Evolutionary conservation across 495 filamentous ascomycete species (phyloP), one percentile per base, ranked within the genome.

Genomic region (Neurospora sublineolata): DNA sequence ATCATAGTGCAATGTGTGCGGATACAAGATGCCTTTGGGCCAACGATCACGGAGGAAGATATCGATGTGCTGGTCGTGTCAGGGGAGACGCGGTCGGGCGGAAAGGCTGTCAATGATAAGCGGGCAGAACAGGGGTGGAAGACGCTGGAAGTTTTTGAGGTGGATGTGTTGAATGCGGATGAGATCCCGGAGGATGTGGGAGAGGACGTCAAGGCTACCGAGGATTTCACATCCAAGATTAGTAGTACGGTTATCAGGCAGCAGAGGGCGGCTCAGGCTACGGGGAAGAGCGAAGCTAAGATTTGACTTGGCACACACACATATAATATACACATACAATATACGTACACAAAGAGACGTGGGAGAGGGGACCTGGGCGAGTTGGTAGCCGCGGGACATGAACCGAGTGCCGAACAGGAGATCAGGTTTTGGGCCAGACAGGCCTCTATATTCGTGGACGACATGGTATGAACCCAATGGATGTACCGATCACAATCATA

Each of bases 21-120:
- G 79, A 93, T 99, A 69, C 88, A 89, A 70, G 95, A 99, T 80
- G 86, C 91, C 8, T 98, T 90, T 82, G 95, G 95, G 20, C 95
- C 95, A 36, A 98, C 95, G 1, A 90, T 96, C 77, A 94, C 93
- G 1, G 91, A 93, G 33, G 85, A 92, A 79, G 80, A 84, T 38
- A 89, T 98, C 74, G 87, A 89, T 67, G 94, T 91, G 2, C 84
- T 98, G 67, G 89, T 97, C 3, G 89, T 98, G 16, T 97, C 94
- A n/a, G 87, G 85, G 41, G 95, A 99, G 84, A 98, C 94, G 20
- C 87, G 90, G 72, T 84, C 88, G 3, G 95, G 95, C 23, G 96
- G 95, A 3, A 83, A 87, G 67, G 90, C 91, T 0, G 92, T 98
- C 70, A 98, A 98, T 79, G 83, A 89, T 3, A 91, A 91, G 77